These are phyloP conservation scores for Nicotiana tomentosiformis DNA, from an alignment of 257 asterid genomes.

Conservation along the genomic window DNA sequence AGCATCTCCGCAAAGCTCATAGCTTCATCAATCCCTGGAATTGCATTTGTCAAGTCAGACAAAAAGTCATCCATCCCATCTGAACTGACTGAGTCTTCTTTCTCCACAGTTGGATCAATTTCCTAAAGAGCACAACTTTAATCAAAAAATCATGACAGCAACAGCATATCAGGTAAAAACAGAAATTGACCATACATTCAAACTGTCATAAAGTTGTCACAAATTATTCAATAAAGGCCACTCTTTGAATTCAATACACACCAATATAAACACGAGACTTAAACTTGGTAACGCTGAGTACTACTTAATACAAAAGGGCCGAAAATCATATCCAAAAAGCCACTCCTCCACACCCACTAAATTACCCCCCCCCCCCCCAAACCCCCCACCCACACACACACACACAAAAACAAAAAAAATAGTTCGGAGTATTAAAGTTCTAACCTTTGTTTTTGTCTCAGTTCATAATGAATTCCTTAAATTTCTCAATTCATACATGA, in stretches of 20 bases:
- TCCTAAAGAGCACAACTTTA: conserved; percentile 41
- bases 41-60: conserved; percentile 83
- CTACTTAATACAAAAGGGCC: background rate
- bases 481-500: background rate
- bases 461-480: background rate
- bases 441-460: background rate
- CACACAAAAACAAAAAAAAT: no score
- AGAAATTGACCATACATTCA: background rate
- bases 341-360: background rate
- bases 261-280: background rate
- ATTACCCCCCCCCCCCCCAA: no score
- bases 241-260: background rate
- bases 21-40: conserved; percentile 97
- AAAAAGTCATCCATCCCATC: conserved; percentile 72
- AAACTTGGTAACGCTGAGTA: background rate
- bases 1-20: conserved; percentile 99
- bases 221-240: background rate
- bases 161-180: background rate
- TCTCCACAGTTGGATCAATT: conserved; percentile 88
- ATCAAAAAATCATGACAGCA: background rate
- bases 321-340: background rate
- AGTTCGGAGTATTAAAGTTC: no score
- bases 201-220: background rate
- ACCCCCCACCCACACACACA: background rate
- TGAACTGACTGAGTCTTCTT: conserved; percentile 49